Evolutionary conservation across 2,329 filamentous ascomycete genomes (phyloP).

Genomic region (Pyricularia grisea): DNA sequence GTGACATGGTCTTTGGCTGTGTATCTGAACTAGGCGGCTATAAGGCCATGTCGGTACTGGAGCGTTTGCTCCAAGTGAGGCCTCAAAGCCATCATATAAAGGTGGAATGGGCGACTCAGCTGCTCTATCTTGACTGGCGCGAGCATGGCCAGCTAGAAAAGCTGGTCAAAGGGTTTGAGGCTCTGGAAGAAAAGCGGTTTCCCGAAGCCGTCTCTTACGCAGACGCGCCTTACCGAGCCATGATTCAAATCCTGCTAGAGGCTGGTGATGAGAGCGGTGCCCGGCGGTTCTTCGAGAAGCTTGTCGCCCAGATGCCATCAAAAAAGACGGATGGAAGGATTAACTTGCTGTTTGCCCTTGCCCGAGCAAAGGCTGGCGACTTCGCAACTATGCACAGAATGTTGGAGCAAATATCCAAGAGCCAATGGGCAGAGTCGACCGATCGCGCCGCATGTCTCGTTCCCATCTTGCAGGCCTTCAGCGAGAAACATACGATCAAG

Average conservation of each 20-base stretch:
- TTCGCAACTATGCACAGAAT: conserved; percentile 27
- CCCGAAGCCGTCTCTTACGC: conserved; percentile 16
- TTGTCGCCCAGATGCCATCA: conserved; percentile 15
- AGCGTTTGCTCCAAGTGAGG: conserved; percentile 17
- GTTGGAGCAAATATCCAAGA: conserved; percentile 21
- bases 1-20: conserved; percentile 21
- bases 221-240: conserved; percentile 24
- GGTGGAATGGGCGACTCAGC: conserved; percentile 24
- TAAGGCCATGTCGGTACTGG: conserved; percentile 16
- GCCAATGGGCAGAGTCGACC: conserved; percentile 8
- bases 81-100: conserved; percentile 16
- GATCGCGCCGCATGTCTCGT: conserved; percentile 24
- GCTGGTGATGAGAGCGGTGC: conserved; percentile 22
- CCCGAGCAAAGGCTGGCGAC: conserved; percentile 27
- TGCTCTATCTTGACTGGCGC: conserved; percentile 26
- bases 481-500: conserved; percentile 24
- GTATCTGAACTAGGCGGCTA: conserved; percentile 18
- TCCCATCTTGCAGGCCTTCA: conserved; percentile 28
- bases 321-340: conserved; percentile 22
- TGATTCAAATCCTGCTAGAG: conserved; percentile 29
- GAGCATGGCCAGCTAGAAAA: conserved; percentile 16
- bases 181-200: conserved; percentile 13
- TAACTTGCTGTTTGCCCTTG: conserved; percentile 24
- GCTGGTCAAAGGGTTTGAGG: conserved; percentile 17
- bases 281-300: conserved; percentile 17